Percentiles rank a stretch among this genome's conserved stretches.
phyloP scores from a whole-genome alignment of 1,284 basidiomycete genomes.

The Puccinia coronata region DNA sequence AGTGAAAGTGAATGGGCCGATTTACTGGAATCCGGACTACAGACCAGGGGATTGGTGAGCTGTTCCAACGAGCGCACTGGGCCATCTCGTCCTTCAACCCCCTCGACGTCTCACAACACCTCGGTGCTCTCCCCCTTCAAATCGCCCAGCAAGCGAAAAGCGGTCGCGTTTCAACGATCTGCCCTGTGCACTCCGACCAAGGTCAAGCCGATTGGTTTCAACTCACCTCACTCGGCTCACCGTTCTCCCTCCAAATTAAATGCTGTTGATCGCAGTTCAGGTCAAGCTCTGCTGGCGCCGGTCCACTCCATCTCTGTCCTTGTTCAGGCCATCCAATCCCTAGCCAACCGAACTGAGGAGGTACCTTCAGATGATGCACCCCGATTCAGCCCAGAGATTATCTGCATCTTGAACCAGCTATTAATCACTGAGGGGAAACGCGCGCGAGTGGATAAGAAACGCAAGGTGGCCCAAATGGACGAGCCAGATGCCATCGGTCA shows the following conservation, averaged over 20 bases:
- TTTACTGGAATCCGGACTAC: constrained; percentile 36
- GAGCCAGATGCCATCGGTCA: background rate
- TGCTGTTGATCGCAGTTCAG: background rate
- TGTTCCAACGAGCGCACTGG: constrained; percentile 16
- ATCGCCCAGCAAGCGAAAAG: constrained; percentile 30
- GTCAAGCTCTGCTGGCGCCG: background rate
- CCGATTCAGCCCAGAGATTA: constrained; percentile 27
- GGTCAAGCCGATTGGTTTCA: constrained; percentile 19
- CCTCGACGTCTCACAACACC: constrained; percentile 9
- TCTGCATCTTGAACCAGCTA: constrained; percentile 20
- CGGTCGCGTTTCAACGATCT: constrained; percentile 24
- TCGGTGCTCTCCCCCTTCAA: constrained; percentile 8
- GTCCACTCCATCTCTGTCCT: constrained; percentile 34
- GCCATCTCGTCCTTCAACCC: constrained; percentile 18
- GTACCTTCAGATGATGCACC: constrained; percentile 4
- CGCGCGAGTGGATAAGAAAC: background rate
- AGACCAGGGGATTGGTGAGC: constrained; percentile 34
- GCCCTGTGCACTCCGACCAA: constrained; percentile 25
- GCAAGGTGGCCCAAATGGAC: constrained; percentile 9
- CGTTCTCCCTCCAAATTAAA: background rate
- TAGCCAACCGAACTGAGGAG: constrained; percentile 1
- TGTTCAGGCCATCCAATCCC: constrained; percentile 27
- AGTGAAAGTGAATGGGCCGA: constrained; percentile 50
- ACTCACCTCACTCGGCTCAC: background rate
- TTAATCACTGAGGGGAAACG: constrained; percentile 19